These are phyloP conservation scores for Penicillium steckii DNA, from an alignment of 495 filamentous ascomycete species.

Conservation along the genomic window DNA sequence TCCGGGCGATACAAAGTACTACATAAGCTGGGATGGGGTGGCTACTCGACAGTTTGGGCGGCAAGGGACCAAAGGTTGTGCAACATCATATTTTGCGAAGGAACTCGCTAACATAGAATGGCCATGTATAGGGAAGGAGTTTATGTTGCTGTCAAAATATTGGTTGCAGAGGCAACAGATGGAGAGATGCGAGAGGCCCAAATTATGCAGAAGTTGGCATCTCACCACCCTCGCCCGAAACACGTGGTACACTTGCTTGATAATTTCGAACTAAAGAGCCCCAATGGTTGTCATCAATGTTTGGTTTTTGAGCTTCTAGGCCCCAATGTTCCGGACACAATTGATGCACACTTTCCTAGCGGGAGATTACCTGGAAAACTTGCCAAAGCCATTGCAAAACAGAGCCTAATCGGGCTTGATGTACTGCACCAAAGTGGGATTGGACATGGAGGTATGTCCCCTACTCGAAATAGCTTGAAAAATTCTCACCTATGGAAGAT, in stretches of 20 bases:
- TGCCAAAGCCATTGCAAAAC: conserved; percentile 43
- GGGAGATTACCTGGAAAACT: conserved; percentile 40
- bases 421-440: conserved; percentile 42
- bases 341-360: conserved; percentile 24
- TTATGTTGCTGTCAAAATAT: conserved; percentile 35
- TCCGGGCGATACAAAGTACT: conserved; percentile 42
- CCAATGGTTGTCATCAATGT: conserved; percentile 48
- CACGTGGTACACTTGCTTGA: conserved; percentile 39
- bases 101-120: conserved; percentile 16
- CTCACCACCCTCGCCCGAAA: conserved; percentile 12
- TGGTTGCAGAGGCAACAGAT: conserved; percentile 18
- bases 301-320: conserved; percentile 47
- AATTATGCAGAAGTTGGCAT: conserved; percentile 21
- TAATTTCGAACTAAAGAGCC: conserved; percentile 35
- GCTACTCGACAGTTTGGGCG: conserved; percentile 51
- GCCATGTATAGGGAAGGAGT: conserved; percentile 13
- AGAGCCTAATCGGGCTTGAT: conserved; percentile 39
- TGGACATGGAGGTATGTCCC: conserved; percentile 40
- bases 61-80: conserved; percentile 38
- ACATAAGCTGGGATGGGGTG: conserved; percentile 49
- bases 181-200: conserved; percentile 24
- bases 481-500: conserved; percentile 28
- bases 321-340: conserved; percentile 31
- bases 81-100: conserved; percentile 3
- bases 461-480: conserved; percentile 7